A percentile compares a stretch with the other conserved stretches of the same genome.
Evolutionary conservation across 441 rosid species (phyloP).

Genomic region (Sinapis alba): DNA sequence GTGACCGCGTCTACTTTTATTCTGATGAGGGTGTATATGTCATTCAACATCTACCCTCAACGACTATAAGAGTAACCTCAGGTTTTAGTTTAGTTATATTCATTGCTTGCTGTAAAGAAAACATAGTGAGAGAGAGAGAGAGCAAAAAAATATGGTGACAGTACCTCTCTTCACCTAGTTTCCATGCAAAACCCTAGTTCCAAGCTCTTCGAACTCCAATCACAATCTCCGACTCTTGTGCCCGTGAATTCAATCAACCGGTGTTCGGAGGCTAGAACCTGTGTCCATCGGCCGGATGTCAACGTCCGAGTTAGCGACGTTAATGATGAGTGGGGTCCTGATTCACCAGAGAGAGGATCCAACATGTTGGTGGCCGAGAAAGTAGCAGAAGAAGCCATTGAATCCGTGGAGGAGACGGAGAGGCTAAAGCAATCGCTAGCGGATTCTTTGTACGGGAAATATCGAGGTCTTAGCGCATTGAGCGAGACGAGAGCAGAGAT

Average conservation of each 20-base stretch:
- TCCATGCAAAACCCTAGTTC: constrained; percentile 48
- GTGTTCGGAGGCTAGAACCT: constrained; percentile 5
- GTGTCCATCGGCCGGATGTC: constrained; percentile 39
- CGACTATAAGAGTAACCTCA: constrained; percentile 1
- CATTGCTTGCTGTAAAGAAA: neutral
- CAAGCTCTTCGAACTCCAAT: constrained; percentile 11
- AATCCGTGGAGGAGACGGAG: constrained; percentile 53
- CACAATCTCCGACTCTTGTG: constrained; percentile 38
- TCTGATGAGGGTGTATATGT: neutral
- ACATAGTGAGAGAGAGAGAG: neutral
- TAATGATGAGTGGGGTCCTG: constrained; percentile 51
- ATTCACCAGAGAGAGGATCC: constrained; percentile 31
- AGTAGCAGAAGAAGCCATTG: constrained; percentile 44
- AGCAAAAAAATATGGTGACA: constrained; percentile 53
- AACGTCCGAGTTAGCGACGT: constrained; percentile 43
- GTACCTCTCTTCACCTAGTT: constrained; percentile 49
- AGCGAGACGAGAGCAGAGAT: constrained; percentile 93
- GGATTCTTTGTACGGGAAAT: constrained; percentile 76
- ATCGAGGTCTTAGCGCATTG: constrained; percentile 68
- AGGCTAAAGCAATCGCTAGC: constrained; percentile 63
- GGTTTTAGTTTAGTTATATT: neutral
- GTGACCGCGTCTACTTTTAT: neutral
- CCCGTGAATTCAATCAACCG: constrained; percentile 13
- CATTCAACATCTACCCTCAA: neutral
- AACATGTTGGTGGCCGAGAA: constrained; percentile 55